Conservation (phyloP, 164 flowering plant species). For the Vitis labrusca region DNA sequence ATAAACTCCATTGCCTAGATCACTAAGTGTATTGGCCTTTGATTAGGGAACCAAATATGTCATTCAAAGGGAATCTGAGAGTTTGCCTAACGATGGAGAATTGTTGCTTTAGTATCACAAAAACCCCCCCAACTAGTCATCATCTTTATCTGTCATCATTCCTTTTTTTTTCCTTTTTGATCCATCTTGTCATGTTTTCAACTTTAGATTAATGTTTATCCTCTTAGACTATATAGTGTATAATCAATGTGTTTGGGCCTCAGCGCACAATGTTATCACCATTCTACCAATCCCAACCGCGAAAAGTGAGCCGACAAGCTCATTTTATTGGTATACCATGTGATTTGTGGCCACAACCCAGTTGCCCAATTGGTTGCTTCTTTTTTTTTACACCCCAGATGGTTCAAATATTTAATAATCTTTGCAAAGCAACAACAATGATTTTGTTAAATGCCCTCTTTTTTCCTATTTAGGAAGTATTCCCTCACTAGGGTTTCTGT, state of each 20-base stretch:
- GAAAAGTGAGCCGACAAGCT: constrained; percentile 52
- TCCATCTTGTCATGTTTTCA: constrained; percentile 32
- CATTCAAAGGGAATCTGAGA: constrained; percentile 20
- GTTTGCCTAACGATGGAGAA: constrained; percentile 19
- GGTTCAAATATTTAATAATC: not conserved
- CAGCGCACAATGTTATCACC: constrained; percentile 18
- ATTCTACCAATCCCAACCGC: constrained; percentile 30
- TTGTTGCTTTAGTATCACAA: constrained; percentile 14
- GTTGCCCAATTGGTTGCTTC: constrained; percentile 20
- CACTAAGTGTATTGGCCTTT: constrained; percentile 16
- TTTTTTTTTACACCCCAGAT: not conserved
- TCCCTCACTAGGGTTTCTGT: constrained; percentile 8
- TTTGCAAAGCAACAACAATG: constrained; percentile 18
- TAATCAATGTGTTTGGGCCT: constrained; percentile 31
- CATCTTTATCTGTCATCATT: constrained; percentile 2
- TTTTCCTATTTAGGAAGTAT: constrained; percentile 28
- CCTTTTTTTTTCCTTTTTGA: constrained; percentile 12
- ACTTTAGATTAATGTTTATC: constrained; percentile 37
- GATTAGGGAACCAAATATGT: constrained; percentile 19
- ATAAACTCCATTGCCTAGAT: constrained; percentile 26
- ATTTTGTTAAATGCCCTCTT: constrained; percentile 6
- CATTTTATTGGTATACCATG: constrained; percentile 31
- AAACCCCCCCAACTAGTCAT: not conserved
- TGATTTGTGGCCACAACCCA: constrained; percentile 36
- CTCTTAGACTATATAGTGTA: constrained; percentile 39